Evolutionary conservation across 495 filamentous ascomycete genomes (phyloP).

Genomic region (Aspergillus steynii): DNA sequence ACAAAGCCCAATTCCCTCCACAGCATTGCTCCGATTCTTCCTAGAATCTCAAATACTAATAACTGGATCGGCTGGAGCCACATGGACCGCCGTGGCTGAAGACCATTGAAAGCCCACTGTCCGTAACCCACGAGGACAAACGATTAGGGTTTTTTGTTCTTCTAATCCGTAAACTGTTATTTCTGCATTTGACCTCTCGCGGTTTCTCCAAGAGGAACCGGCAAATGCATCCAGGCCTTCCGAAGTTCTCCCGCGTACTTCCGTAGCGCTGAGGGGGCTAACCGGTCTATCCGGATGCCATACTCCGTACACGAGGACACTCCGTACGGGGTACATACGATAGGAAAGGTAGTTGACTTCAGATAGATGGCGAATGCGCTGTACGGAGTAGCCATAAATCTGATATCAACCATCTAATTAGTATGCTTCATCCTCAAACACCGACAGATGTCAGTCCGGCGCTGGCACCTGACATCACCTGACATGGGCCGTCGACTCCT

Average conservation of each 20-base stretch:
- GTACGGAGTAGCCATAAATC: not conserved
- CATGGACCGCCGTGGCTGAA: not conserved
- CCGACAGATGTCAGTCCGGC: not conserved
- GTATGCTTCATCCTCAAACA: conserved; percentile 2
- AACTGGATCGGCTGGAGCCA: not conserved
- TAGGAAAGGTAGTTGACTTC: not conserved
- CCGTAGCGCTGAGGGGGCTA: not conserved
- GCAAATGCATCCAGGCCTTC: not conserved
- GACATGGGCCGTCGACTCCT: not conserved
- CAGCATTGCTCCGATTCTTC: not conserved
- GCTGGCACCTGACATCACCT: conserved; percentile 7
- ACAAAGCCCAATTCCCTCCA: not conserved
- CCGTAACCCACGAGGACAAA: not conserved
- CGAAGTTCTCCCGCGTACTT: not conserved
- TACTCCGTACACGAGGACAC: no score
- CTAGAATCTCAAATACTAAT: not conserved
- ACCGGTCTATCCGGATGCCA: not conserved
- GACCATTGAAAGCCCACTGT: not conserved
- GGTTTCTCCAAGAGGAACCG: not conserved
- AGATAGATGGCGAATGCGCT: not conserved
- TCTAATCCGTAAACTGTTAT: no score
- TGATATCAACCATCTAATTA: not conserved
- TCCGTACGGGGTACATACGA: no score
- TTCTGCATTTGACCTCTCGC: not conserved
- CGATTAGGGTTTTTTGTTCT: no score